These are phyloP conservation scores for Sporothrix humicola DNA, from an alignment of 2,329 filamentous ascomycete genomes.

Conservation along the genomic window DNA sequence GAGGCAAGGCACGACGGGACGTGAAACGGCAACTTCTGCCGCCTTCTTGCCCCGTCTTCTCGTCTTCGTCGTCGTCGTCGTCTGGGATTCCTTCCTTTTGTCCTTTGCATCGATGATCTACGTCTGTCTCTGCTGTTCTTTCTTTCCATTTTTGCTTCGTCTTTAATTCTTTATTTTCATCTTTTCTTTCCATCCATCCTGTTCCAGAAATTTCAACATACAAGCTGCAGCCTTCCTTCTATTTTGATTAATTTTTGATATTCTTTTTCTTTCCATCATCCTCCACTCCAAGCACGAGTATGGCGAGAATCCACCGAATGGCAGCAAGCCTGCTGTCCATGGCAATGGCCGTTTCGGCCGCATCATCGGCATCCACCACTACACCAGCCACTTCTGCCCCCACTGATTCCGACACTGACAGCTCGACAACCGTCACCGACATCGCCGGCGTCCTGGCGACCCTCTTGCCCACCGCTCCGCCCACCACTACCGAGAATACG, in stretches of 20 bases:
- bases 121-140: neutral
- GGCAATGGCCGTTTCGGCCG: neutral
- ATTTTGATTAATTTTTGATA: neutral
- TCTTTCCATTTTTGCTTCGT: neutral
- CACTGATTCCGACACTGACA: neutral
- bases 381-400: neutral
- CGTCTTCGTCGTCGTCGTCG: too few species aligned
- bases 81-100: neutral
- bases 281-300: neutral
- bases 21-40: slow-evolving; percentile 12
- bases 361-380: neutral
- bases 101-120: neutral
- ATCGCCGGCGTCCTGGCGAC: neutral
- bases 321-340: neutral
- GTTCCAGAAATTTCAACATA: neutral
- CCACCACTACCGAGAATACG: neutral
- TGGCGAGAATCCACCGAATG: neutral
- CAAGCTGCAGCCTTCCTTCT: neutral
- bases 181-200: neutral
- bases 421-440: neutral
- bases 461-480: slow-evolving; percentile 4
- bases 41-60: neutral
- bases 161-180: neutral
- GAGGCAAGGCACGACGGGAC: neutral
- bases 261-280: neutral